Conservation (phyloP, 2,329 filamentous ascomycete genomes). For the Acarospora socialis region DNA sequence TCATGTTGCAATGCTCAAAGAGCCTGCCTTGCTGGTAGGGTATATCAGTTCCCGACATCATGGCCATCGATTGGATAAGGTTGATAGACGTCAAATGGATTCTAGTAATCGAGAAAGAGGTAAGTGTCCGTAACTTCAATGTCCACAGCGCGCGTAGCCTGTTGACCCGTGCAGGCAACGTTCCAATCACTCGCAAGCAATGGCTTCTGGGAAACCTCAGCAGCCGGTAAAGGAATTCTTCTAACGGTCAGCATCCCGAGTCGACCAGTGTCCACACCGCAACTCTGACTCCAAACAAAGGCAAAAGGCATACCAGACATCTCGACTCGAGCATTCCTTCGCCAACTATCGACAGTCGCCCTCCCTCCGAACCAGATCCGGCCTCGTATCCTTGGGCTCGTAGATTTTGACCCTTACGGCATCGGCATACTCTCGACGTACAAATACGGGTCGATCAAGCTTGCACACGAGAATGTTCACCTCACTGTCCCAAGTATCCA, state of each 20-base stretch:
- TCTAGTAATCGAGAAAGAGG: constrained; percentile 51
- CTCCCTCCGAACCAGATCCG: constrained; percentile 15
- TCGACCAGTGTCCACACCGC: background rate
- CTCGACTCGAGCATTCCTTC: constrained; percentile 40
- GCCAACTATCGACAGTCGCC: constrained; percentile 27
- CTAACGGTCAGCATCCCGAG: constrained; percentile 34
- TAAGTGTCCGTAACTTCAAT: constrained; percentile 15
- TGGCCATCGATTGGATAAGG: constrained; percentile 31
- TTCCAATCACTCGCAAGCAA: constrained; percentile 42
- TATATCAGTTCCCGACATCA: constrained; percentile 36
- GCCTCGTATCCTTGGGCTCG: constrained; percentile 37
- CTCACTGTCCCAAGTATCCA: constrained; percentile 33
- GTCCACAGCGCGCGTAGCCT: background rate
- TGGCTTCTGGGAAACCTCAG: constrained; percentile 28
- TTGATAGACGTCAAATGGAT: constrained; percentile 40
- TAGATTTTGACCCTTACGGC: constrained; percentile 50
- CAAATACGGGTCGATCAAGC: constrained; percentile 43
- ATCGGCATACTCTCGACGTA: constrained; percentile 49
- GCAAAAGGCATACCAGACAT: constrained; percentile 53
- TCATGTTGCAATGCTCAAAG: background rate
- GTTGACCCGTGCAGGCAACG: constrained; percentile 34
- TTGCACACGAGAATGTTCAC: constrained; percentile 38
- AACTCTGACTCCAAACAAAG: constrained; percentile 20
- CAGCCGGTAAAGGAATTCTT: constrained; percentile 35
- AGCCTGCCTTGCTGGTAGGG: constrained; percentile 24